Conservation (phyloP, 2,329 filamentous ascomycete genomes). For the Fusarium kyushuense region DNA sequence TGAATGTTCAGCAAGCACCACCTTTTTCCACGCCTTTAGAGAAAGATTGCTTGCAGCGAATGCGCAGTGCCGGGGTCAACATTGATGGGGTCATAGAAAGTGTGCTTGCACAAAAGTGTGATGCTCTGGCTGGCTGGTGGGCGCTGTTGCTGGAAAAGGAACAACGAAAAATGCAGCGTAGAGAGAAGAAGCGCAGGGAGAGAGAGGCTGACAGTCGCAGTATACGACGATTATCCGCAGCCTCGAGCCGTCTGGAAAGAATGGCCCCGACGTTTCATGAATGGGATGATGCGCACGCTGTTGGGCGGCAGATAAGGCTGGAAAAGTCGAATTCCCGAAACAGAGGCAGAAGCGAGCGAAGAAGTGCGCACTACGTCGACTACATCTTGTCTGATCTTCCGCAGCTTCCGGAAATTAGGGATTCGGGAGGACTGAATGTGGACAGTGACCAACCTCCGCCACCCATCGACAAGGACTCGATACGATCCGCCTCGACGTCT, state of each 20-base stretch:
- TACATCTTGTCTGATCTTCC: constrained; percentile 80
- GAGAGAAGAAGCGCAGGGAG: constrained; percentile 86
- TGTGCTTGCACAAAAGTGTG: constrained; percentile 88
- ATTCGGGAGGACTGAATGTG: constrained; percentile 58
- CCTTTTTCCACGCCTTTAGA: constrained; percentile 89
- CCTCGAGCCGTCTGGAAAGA: constrained; percentile 86
- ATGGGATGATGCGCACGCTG: constrained; percentile 79
- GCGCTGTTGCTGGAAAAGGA: constrained; percentile 94
- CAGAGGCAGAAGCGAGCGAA: constrained; percentile 81
- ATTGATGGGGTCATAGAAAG: constrained; percentile 96
- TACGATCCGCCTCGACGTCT: constrained; percentile 81
- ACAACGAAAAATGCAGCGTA: constrained; percentile 82
- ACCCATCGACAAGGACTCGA: constrained; percentile 82
- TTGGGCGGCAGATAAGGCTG: constrained; percentile 58
- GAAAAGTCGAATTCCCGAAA: constrained; percentile 68
- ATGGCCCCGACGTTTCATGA: constrained; percentile 82
- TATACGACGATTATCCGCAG: constrained; percentile 84
- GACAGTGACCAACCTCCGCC: constrained; percentile 70
- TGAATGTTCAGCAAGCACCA: constrained; percentile 82
- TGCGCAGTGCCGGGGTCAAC: constrained; percentile 93
- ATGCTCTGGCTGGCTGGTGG: constrained; percentile 96
- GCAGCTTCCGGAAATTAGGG: constrained; percentile 73
- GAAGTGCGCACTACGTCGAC: constrained; percentile 74
- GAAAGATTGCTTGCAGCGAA: constrained; percentile 90
- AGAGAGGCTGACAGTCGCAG: constrained; percentile 84